Percentiles rank a stretch among this genome's conserved stretches.
Conservation (phyloP, 768 basidiomycete genomes). For the Russula emetica region DNA sequence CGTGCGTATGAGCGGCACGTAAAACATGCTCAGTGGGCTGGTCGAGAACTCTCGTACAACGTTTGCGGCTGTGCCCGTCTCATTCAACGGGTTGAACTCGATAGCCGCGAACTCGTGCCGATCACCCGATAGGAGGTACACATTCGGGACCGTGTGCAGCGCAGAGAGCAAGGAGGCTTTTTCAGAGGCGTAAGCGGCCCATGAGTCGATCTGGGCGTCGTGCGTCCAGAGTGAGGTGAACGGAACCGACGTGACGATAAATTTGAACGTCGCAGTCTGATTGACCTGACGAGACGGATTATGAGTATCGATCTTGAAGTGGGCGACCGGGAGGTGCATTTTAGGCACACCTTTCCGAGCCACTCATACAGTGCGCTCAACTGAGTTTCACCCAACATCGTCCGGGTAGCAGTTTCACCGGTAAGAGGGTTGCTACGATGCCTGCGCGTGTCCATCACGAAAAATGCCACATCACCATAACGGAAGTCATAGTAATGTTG, state of each 20-base stretch:
- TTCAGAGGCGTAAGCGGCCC: conserved; percentile 61
- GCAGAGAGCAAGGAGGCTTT: conserved; percentile 53
- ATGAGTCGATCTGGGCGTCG: conserved; percentile 61
- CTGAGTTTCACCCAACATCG: conserved; percentile 69
- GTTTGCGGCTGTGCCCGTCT: conserved; percentile 32
- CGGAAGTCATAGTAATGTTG: conserved; percentile 57
- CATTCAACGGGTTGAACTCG: conserved; percentile 46
- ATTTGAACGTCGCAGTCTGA: conserved; percentile 69
- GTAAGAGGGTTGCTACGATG: conserved; percentile 47
- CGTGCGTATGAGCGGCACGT: conserved; percentile 56
- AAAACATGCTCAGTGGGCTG: conserved; percentile 65
- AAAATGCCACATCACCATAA: conserved; percentile 67
- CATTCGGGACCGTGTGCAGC: conserved; percentile 64
- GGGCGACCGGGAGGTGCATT: not conserved
- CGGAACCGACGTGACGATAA: conserved; percentile 69
- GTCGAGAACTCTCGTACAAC: conserved; percentile 63
- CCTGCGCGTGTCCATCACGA: conserved; percentile 70
- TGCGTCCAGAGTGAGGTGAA: conserved; percentile 69
- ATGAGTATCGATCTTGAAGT: not conserved
- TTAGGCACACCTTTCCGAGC: conserved; percentile 46
- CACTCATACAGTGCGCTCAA: conserved; percentile 57
- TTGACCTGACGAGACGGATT: conserved; percentile 46
- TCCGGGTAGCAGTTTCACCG: conserved; percentile 40
- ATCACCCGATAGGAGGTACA: conserved; percentile 66
- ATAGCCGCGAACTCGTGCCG: conserved; percentile 76